phyloP scores from a whole-genome alignment of 768 basidiomycete genomes.

The Mycena haematopus region DNA sequence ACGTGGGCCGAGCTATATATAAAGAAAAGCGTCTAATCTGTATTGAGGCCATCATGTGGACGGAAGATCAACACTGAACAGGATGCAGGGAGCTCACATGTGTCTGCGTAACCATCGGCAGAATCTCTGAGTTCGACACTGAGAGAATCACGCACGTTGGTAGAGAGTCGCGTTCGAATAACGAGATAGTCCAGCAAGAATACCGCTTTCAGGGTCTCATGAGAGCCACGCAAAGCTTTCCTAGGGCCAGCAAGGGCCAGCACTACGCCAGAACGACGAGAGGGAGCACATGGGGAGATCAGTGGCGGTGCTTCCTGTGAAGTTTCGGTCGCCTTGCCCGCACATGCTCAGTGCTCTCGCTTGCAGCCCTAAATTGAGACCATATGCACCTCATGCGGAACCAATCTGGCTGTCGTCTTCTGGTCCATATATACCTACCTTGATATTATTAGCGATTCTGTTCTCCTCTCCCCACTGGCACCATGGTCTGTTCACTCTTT shows the following conservation, averaged over 20 bases:
- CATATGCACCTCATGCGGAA: background rate
- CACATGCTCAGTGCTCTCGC: background rate
- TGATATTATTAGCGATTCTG: background rate
- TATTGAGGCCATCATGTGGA: background rate
- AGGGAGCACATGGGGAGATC: background rate
- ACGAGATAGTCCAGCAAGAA: background rate
- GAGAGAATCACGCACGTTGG: no score
- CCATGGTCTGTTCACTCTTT: slow-evolving; percentile 27
- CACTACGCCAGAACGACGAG: background rate
- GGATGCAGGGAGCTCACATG: background rate
- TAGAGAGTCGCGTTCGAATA: background rate
- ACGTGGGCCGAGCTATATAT: background rate
- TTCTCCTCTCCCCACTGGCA: background rate
- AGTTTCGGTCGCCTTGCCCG: background rate
- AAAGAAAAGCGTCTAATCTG: background rate
- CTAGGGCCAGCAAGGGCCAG: background rate
- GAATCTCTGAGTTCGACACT: background rate
- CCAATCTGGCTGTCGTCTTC: background rate
- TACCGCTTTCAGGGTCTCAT: background rate
- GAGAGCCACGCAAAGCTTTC: no score
- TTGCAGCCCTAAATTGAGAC: background rate
- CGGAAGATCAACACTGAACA: background rate
- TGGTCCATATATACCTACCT: no score
- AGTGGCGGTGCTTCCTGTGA: background rate
- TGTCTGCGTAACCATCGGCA: background rate